Conservation (phyloP, 345 rosid genomes). For the Eucalyptus curtisii region DNA sequence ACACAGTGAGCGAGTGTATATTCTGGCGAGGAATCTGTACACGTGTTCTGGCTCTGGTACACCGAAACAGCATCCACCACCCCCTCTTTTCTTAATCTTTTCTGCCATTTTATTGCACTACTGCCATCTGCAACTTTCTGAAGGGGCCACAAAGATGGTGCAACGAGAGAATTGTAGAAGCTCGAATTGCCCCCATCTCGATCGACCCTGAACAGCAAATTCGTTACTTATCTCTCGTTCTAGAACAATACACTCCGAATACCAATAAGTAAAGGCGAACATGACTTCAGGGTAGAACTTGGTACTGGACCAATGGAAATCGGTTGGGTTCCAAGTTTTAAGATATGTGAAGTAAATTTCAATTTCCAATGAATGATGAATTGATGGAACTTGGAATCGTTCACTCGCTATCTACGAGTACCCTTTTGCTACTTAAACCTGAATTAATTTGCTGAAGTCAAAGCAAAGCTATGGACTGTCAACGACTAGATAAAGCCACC, state of each 20-base stretch:
- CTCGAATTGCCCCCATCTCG: background rate
- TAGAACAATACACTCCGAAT: background rate
- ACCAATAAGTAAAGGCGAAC: too few species aligned
- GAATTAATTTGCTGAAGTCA: too few species aligned
- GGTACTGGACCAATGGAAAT: too few species aligned
- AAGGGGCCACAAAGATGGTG: background rate
- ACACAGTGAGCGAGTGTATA: background rate
- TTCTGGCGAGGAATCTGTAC: background rate
- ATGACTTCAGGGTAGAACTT: too few species aligned
- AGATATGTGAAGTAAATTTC: too few species aligned
- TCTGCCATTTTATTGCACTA: background rate
- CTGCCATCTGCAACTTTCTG: background rate
- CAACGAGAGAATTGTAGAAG: background rate
- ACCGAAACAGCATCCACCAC: background rate
- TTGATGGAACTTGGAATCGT: accelerated
- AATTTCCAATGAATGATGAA: too few species aligned
- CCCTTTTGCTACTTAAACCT: too few species aligned
- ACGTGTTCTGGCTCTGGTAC: background rate
- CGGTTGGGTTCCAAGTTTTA: too few species aligned
- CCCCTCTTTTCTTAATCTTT: background rate
- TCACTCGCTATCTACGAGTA: too few species aligned
- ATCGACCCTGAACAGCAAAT: background rate
- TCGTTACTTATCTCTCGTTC: background rate
- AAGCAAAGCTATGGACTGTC: too few species aligned
- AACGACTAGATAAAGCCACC: too few species aligned